A percentile compares a stretch with the other conserved stretches of the same genome.
Conservation (phyloP, 176 grass and related monocot genomes). For the Tuctoria greenei region DNA sequence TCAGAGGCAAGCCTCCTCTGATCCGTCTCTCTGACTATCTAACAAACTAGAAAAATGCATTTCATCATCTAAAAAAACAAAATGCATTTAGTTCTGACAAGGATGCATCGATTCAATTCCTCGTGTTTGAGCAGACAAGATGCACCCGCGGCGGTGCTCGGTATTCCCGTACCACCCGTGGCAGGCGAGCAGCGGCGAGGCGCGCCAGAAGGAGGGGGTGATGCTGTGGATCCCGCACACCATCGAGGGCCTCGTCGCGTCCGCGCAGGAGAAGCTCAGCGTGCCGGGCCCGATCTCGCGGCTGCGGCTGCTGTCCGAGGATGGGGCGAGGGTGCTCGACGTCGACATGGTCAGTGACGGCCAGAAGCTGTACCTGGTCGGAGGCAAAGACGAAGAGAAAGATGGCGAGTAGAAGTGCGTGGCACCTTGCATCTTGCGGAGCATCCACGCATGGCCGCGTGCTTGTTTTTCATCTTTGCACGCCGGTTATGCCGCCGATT, state of each 20-base stretch:
- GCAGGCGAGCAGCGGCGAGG: conserved; percentile 24
- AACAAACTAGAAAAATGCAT: no score
- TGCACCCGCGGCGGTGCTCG: conserved; percentile 60
- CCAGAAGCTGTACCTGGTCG: conserved; percentile 69
- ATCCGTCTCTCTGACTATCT: neutral
- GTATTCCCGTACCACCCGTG: conserved; percentile 85
- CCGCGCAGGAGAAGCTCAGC: conserved; percentile 56
- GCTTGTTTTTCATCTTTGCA: neutral
- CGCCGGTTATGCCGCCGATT: neutral
- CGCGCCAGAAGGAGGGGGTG: conserved; percentile 60
- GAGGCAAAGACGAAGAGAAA: conserved; percentile 28
- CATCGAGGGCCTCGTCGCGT: conserved; percentile 54
- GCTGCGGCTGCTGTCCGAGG: conserved; percentile 56
- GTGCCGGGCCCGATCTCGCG: conserved; percentile 35
- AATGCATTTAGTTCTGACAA: neutral
- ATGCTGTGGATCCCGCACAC: conserved; percentile 73
- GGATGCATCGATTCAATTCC: neutral
- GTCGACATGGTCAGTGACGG: conserved; percentile 58
- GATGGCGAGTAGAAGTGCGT: neutral
- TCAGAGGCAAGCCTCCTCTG: conserved; percentile 39
- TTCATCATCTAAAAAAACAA: no score
- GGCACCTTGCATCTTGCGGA: no score
- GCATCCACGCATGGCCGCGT: neutral
- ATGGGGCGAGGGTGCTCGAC: conserved; percentile 59
- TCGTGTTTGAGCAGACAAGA: conserved; percentile 49